These are phyloP conservation scores for Mucor racemosus DNA, from an alignment of 371 early-diverging fungal species.

Conservation along the genomic window DNA sequence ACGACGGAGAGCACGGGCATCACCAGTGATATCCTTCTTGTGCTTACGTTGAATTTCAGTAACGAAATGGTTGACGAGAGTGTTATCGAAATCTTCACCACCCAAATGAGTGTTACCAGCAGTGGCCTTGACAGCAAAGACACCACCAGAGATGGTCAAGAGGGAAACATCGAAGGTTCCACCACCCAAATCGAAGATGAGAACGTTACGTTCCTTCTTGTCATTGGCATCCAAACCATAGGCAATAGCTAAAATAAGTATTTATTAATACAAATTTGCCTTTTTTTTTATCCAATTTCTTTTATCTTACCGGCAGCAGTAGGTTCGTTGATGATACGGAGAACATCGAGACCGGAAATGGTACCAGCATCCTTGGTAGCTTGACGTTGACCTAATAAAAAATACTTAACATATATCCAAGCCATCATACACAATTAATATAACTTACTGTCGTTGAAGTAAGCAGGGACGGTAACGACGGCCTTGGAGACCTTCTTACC, in stretches of 20 bases:
- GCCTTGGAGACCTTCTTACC: slow-evolving; percentile 84
- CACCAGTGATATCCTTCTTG: slow-evolving; percentile 79
- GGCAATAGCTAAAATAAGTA: slow-evolving; percentile 72
- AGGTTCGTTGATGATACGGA: slow-evolving; percentile 94
- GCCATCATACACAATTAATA: background rate
- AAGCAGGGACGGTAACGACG: slow-evolving; percentile 96
- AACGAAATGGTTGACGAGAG: slow-evolving; percentile 81
- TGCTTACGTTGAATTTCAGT: slow-evolving; percentile 86
- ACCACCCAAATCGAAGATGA: slow-evolving; percentile 96
- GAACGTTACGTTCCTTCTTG: slow-evolving; percentile 80
- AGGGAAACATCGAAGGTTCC: slow-evolving; percentile 97
- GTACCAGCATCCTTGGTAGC: slow-evolving; percentile 86
- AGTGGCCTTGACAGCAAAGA: slow-evolving; percentile 95
- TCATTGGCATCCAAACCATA: slow-evolving; percentile 87
- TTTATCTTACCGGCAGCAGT: slow-evolving; percentile 75
- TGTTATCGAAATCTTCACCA: slow-evolving; percentile 98
- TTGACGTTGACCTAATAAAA: slow-evolving; percentile 82
- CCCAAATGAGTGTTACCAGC: slow-evolving; percentile 97
- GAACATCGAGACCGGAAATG: slow-evolving; percentile 81
- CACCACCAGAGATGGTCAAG: slow-evolving; percentile 87
- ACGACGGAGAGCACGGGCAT: slow-evolving; percentile 91
- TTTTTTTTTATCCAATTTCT: background rate
- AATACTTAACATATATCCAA: background rate
- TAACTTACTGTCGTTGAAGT: slow-evolving; percentile 63
- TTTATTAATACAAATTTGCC: slow-evolving; percentile 1